Conservation (phyloP, 495 filamentous ascomycete genomes). For the Hyaloscypha variabilis region DNA sequence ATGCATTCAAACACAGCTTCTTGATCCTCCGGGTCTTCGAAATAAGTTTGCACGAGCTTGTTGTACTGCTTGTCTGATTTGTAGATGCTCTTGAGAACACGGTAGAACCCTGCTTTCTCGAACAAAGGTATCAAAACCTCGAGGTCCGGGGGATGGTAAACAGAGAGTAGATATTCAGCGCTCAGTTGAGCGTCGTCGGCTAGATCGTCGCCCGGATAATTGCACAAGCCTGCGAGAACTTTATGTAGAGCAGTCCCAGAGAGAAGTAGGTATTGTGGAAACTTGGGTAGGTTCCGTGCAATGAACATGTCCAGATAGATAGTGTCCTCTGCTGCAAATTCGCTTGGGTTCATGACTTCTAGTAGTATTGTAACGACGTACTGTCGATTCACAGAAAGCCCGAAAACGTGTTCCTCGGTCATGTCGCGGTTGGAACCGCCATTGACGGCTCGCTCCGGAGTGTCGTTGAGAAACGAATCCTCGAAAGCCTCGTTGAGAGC, state of each 20-base stretch:
- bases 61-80: conserved; percentile 78
- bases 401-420: conserved; percentile 65
- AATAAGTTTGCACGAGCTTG: conserved; percentile 76
- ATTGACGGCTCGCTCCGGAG: conserved; percentile 55
- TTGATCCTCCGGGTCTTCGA: conserved; percentile 80
- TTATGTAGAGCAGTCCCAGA: conserved; percentile 82
- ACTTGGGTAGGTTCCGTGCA: conserved; percentile 93
- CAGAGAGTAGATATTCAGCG: conserved; percentile 89
- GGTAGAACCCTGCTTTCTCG: conserved; percentile 80
- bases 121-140: conserved; percentile 75
- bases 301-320: conserved; percentile 98
- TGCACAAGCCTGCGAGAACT: conserved; percentile 80
- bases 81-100: conserved; percentile 92
- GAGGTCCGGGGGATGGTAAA: conserved; percentile 88
- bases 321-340: conserved; percentile 77
- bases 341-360: conserved; percentile 77
- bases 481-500: conserved; percentile 98
- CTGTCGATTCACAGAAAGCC: conserved; percentile 82
- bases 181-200: conserved; percentile 95
- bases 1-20: conserved; percentile 77
- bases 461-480: conserved; percentile 87
- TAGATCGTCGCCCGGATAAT: conserved; percentile 77
- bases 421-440: conserved; percentile 51
- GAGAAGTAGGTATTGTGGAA: conserved; percentile 91
- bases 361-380: conserved; percentile 87